Percentiles rank a stretch among this genome's conserved stretches.
Conservation (phyloP, 2,329 filamentous ascomycete species). For the Phaeosphaeria sp. region DNA sequence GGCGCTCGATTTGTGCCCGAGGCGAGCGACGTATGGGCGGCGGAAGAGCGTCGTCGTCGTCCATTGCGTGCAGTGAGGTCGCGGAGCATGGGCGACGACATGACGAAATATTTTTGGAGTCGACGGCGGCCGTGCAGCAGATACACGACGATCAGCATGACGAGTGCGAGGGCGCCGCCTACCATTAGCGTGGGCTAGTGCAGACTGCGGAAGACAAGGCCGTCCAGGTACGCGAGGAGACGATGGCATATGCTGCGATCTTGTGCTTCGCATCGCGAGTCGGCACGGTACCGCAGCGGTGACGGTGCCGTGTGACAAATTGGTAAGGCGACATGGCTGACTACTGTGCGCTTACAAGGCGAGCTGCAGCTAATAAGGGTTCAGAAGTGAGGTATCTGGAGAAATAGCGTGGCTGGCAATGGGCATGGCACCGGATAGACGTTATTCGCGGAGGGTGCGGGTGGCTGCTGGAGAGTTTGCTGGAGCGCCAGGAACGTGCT, state of each 20-base stretch:
- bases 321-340: background rate
- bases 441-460: constrained; percentile 5
- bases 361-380: background rate
- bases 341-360: background rate
- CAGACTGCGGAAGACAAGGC: background rate
- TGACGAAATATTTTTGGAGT: background rate
- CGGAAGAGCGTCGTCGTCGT: constrained; percentile 18
- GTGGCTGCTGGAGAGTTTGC: constrained; percentile 5
- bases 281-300: background rate
- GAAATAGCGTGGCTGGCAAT: background rate
- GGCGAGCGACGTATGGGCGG: constrained; percentile 28
- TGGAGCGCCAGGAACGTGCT: constrained; percentile 9
- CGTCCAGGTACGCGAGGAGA: background rate
- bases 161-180: constrained; percentile 3
- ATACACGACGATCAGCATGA: constrained; percentile 4
- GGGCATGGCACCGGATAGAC: background rate
- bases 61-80: background rate
- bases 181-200: constrained; percentile 6
- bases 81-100: background rate
- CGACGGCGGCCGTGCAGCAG: background rate
- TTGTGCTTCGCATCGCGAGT: background rate
- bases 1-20: constrained; percentile 22
- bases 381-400: background rate
- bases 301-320: background rate
- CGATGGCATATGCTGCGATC: background rate